Evolutionary conservation across 257 asterid genomes (phyloP).

Genomic region (Solanum pinnatisectum): DNA sequence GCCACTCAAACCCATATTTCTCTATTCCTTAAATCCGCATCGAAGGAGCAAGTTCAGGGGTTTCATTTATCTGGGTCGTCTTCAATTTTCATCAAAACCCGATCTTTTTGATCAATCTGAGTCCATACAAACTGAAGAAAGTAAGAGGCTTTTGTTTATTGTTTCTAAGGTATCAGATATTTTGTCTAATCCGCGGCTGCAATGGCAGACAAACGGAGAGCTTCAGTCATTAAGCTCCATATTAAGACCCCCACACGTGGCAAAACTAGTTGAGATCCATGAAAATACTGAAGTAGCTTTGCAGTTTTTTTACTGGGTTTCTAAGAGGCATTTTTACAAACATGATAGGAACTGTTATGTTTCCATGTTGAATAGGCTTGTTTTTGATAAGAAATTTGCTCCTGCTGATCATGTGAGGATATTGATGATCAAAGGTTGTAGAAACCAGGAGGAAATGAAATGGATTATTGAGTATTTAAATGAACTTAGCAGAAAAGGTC

Average conservation of each 20-base stretch:
- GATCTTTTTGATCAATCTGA: not conserved
- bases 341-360: slow-evolving; percentile 66
- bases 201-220: slow-evolving; percentile 54
- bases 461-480: slow-evolving; percentile 50
- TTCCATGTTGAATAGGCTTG: slow-evolving; percentile 72
- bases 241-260: slow-evolving; percentile 55
- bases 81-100: slow-evolving; percentile 29
- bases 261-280: slow-evolving; percentile 34
- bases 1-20: slow-evolving; percentile 35
- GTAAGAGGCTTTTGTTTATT: slow-evolving; percentile 6
- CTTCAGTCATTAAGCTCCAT: slow-evolving; percentile 42
- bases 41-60: slow-evolving; percentile 3
- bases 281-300: slow-evolving; percentile 38
- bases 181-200: slow-evolving; percentile 33
- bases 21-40: slow-evolving; percentile 7
- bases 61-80: slow-evolving; percentile 13
- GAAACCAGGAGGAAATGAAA: slow-evolving; percentile 41
- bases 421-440: slow-evolving; percentile 63
- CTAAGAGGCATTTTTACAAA: slow-evolving; percentile 66
- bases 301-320: slow-evolving; percentile 73
- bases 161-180: slow-evolving; percentile 43
- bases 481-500: slow-evolving; percentile 30
- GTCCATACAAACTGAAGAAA: not conserved
- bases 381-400: slow-evolving; percentile 35
- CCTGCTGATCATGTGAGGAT: slow-evolving; percentile 78